Percentiles rank a stretch among this genome's conserved stretches.
phyloP scores from a whole-genome alignment of 306 rosid species.

The Vigna trinervia region DNA sequence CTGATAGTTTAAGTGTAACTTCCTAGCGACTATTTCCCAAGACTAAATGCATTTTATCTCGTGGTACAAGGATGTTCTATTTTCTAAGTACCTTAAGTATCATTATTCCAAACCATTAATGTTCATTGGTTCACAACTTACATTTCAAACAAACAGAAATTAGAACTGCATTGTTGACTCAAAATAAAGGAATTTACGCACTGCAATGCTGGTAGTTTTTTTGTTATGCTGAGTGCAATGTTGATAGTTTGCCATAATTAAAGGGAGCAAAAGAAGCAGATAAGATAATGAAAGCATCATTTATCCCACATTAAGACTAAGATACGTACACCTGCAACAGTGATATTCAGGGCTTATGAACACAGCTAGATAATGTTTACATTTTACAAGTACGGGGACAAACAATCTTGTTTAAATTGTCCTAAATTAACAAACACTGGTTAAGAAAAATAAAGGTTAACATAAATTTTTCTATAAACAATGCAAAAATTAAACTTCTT shows the following conservation, averaged over 20 bases:
- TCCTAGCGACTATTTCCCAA: not conserved
- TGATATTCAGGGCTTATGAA: constrained; percentile 16
- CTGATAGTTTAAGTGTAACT: constrained; percentile 2
- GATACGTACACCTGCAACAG: not conserved
- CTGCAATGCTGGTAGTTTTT: constrained; percentile 7
- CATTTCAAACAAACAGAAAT: not conserved
- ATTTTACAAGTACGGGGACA: constrained; percentile 1
- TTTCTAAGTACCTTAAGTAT: not conserved
- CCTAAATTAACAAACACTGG: constrained; percentile 16
- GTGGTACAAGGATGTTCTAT: not conserved
- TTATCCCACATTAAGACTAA: constrained; percentile 14
- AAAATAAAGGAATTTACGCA: constrained; percentile 23
- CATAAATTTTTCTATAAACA: constrained; percentile 7
- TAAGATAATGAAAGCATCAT: not conserved
- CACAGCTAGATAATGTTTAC: not conserved
- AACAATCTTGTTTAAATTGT: constrained; percentile 19
- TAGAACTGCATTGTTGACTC: constrained; percentile 18
- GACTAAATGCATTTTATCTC: not conserved
- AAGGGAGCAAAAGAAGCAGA: not conserved
- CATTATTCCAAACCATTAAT: not conserved
- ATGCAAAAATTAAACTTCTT: constrained; percentile 31
- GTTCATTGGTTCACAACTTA: constrained; percentile 1
- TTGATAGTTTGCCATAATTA: constrained; percentile 24
- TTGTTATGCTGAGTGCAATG: not conserved
- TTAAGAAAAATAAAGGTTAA: not conserved